Conservation (phyloP, 169 alveolate genomes). For the Babesia caballi region DNA sequence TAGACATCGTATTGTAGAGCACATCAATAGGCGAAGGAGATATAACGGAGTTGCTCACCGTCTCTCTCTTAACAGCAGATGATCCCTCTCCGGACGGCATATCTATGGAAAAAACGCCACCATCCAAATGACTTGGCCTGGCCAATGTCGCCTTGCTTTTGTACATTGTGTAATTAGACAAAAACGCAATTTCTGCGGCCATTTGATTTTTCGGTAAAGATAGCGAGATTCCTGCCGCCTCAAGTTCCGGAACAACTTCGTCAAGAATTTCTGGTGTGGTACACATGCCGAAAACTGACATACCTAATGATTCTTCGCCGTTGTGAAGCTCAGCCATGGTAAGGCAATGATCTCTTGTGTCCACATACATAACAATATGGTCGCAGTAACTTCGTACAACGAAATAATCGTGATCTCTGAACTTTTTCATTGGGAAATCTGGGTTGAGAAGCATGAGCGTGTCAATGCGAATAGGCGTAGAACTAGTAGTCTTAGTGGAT, state of each 20-base stretch:
- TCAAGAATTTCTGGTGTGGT: conserved; percentile 35
- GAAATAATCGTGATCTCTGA: conserved; percentile 77
- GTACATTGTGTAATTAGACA: conserved; percentile 17
- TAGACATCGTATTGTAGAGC: neutral
- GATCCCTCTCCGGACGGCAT: neutral
- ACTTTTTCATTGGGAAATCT: conserved; percentile 77
- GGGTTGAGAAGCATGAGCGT: conserved; percentile 79
- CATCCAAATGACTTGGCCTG: neutral
- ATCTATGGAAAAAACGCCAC: conserved; percentile 10
- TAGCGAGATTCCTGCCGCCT: neutral
- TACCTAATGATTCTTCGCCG: conserved; percentile 71
- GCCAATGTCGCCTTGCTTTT: neutral
- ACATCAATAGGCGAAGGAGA: neutral
- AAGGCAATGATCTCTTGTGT: conserved; percentile 78
- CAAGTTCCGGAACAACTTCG: conserved; percentile 5
- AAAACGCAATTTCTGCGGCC: neutral
- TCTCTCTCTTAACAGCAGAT: neutral
- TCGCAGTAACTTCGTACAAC: conserved; percentile 79
- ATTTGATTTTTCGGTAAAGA: neutral
- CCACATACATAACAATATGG: conserved; percentile 84
- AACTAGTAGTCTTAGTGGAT: too few relatives aligned
- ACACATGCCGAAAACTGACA: conserved; percentile 68
- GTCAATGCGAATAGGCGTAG: conserved; percentile 64
- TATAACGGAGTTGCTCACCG: conserved; percentile 7
- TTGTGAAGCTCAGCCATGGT: conserved; percentile 70